phyloP scores from a whole-genome alignment of 1,284 basidiomycete genomes.

The Trametes pubescens region DNA sequence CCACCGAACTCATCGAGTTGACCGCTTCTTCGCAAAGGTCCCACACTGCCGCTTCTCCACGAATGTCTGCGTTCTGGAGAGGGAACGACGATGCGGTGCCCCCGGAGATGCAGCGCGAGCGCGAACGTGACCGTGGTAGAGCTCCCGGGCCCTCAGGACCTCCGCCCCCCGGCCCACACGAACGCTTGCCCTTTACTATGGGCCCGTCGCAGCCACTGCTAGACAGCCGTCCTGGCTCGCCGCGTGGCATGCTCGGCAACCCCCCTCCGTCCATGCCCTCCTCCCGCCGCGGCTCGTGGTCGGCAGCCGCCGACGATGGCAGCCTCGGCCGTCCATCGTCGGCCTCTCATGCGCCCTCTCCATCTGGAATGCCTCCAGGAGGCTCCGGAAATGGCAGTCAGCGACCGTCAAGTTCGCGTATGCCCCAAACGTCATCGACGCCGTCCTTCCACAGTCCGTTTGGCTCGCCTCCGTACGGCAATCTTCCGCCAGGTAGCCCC shows the following conservation, averaged over 20 bases:
- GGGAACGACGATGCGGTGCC: conserved; percentile 32
- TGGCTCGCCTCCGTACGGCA: conserved; percentile 29
- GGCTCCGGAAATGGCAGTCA: conserved; percentile 11
- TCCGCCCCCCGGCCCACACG: conserved; percentile 49
- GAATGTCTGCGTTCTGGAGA: conserved; percentile 35
- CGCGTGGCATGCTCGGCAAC: conserved; percentile 32
- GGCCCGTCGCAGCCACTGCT: conserved; percentile 52
- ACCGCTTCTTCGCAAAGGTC: conserved; percentile 43
- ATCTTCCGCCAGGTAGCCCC: conserved; percentile 25
- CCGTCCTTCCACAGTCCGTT: conserved; percentile 25
- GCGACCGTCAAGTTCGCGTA: conserved; percentile 24
- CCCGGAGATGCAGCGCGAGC: conserved; percentile 19
- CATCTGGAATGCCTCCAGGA: conserved; percentile 7
- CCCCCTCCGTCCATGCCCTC: conserved; percentile 37
- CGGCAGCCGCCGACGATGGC: conserved; percentile 32
- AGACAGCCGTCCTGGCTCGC: conserved; percentile 36
- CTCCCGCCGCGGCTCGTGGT: conserved; percentile 46
- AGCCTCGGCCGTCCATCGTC: conserved; percentile 35
- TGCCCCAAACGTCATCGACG: conserved; percentile 24
- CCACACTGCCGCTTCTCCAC: conserved; percentile 26
- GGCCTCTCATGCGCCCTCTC: conserved; percentile 25
- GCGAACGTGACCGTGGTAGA: conserved; percentile 39
- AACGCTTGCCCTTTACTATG: conserved; percentile 56
- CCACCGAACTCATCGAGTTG: conserved; percentile 59
- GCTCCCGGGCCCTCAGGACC: conserved; percentile 36